Evolutionary conservation across 129 eudicot species (phyloP).

Genomic region (Apium graveolens): DNA sequence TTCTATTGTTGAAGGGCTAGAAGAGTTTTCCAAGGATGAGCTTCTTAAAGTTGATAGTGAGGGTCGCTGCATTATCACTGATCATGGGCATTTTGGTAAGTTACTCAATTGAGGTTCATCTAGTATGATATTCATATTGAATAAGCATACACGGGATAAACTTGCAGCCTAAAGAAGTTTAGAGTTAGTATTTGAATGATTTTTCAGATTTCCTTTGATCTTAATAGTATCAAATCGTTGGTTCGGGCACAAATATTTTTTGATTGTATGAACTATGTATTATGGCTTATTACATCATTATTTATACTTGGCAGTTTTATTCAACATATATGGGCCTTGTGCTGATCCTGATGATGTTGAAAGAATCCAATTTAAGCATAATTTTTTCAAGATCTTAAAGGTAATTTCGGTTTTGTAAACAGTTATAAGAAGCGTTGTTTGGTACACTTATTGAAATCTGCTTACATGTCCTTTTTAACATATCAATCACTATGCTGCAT

Average conservation of each 20-base stretch:
- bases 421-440: not conserved
- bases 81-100: constrained; percentile 97
- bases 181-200: not conserved
- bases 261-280: not conserved
- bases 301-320: constrained; percentile 62
- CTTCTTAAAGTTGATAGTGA: constrained; percentile 82
- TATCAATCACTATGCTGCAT: not conserved
- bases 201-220: not conserved
- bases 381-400: constrained; percentile 73
- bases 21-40: constrained; percentile 56
- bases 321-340: constrained; percentile 92
- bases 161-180: too few relatives aligned
- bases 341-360: constrained; percentile 72
- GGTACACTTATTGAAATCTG: not conserved
- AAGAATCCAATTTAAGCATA: constrained; percentile 68
- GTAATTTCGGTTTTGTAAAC: constrained; percentile 22
- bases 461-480: not conserved
- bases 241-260: not conserved
- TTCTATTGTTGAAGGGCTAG: constrained; percentile 47
- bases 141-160: not conserved
- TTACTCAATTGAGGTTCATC: constrained; percentile 1
- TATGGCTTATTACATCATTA: not conserved
- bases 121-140: not conserved
- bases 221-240: not conserved
- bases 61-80: constrained; percentile 93